Base-by-base conservation (phyloP, 805 yeast species). In the Naumovozyma castellii region DNA sequence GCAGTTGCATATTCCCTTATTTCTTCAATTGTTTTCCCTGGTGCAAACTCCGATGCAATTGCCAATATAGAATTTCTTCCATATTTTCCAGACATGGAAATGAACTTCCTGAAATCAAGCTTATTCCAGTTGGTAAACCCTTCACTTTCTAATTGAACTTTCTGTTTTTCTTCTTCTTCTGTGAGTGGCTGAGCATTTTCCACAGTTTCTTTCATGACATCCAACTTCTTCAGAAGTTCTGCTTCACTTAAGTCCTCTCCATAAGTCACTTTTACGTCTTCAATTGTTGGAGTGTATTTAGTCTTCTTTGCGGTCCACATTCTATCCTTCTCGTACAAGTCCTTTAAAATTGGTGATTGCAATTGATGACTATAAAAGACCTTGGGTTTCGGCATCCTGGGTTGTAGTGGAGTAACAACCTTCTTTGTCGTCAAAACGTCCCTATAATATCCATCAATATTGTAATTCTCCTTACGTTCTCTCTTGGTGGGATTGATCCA, bases 361-460 rank as follows among this genome's bases (percentile, higher is more conserved):
- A 92, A 84, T 62, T 92, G 98, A 62, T 88, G 96, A 57, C 88
- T 96, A 56, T 82, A 84, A 28, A 86, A 68, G 41, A 77, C 79
- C 44, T 84, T 66, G 51, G 87, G 94, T 55, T 81, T 87, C 27
- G 97, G 97, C 36, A 94, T 85, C 47, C 74, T 75, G 18, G 95
- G 94, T 2, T 80, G 82, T 10, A 73, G 68, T 35, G 71, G 68
- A 5, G 56, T 49, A 0, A 63, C 40, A 0, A 77, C 57, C 22
- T 46, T 46, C 34, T 81, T 78, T 5, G 90, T 86, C 49, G 78
- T 78, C 51, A 88, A 65, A 13, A 80, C 86, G 54, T 79, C 90
- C 57, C 81, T 80, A 60, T 84, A 84, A 61, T 88, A 88, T 63
- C 77, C 78, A 60, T 88, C 96, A 48, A 90, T 81, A 2, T 86